A percentile compares a stretch with the other conserved stretches of the same genome.
Evolutionary conservation across 2,329 filamentous ascomycete genomes (phyloP).

Genomic region (Macroventuria anomochaeta): DNA sequence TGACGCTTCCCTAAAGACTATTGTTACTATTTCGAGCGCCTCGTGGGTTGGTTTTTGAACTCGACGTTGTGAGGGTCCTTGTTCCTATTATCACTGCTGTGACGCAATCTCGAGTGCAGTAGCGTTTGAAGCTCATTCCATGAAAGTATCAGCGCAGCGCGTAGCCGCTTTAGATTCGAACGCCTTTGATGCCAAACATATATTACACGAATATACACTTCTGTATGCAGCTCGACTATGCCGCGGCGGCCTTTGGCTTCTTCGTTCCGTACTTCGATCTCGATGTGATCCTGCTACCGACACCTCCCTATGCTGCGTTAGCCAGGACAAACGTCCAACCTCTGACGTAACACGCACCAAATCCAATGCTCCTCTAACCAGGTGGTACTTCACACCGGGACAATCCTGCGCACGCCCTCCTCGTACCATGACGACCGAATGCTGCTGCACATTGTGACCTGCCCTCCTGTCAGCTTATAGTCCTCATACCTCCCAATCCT

Average conservation of each 20-base stretch:
- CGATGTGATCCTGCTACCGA: constrained; percentile 80
- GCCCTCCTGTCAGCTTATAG: constrained; percentile 18
- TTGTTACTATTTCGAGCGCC: constrained; percentile 7
- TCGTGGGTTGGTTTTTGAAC: no score
- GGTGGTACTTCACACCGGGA: constrained; percentile 94
- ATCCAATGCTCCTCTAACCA: constrained; percentile 90
- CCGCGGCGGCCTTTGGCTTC: constrained; percentile 76
- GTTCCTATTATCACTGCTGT: background rate
- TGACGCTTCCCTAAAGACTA: background rate
- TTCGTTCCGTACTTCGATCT: constrained; percentile 98
- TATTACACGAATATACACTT: constrained; percentile 37
- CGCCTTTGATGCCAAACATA: constrained; percentile 36
- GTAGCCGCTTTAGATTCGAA: constrained; percentile 20
- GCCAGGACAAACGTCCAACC: background rate
- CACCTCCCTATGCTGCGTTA: constrained; percentile 73
- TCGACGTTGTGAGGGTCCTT: no score
- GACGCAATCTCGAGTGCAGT: background rate
- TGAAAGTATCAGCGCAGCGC: background rate
- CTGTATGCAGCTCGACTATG: constrained; percentile 22
- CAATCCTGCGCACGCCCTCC: constrained; percentile 95
- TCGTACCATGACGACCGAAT: constrained; percentile 94
- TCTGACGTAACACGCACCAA: constrained; percentile 68
- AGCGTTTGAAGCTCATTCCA: background rate
- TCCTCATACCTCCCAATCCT: background rate
- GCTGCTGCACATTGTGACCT: constrained; percentile 98